Evolutionary conservation across 2,329 filamentous ascomycete genomes (phyloP).

Genomic region (Westerdykella ornata): DNA sequence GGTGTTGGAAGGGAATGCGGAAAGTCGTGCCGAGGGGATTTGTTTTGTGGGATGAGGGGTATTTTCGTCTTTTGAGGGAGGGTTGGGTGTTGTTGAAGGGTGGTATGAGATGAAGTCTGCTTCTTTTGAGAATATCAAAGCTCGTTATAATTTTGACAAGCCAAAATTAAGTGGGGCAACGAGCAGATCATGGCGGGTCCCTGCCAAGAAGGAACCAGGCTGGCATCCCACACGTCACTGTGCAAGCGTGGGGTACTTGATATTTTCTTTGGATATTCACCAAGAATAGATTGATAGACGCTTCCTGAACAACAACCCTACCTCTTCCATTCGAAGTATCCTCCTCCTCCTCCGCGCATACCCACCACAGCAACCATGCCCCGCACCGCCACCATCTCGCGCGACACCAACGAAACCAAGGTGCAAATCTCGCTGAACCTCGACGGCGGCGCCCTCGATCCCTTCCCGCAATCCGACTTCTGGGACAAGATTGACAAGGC

Average conservation of each 20-base stretch:
- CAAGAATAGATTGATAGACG: not conserved
- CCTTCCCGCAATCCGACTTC: conserved; percentile 43
- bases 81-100: not conserved
- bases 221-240: not conserved
- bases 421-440: conserved; percentile 89
- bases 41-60: too few species aligned
- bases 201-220: not conserved
- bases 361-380: conserved; percentile 21
- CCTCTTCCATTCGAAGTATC: not conserved
- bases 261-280: not conserved
- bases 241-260: not conserved
- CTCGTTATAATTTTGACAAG: not conserved
- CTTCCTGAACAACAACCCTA: not conserved
- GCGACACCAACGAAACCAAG: conserved; percentile 97
- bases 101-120: not conserved
- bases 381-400: conserved; percentile 71
- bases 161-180: not conserved
- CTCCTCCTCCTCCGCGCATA: not conserved
- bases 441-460: conserved; percentile 66
- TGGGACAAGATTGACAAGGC: conserved; percentile 45
- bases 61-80: not conserved
- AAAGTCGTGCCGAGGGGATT: too few species aligned
- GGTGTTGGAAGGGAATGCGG: too few species aligned
- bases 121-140: not conserved
- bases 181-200: not conserved